A percentile compares a stretch with the other conserved stretches of the same genome.
These are phyloP conservation scores for Suillus luteus DNA, from an alignment of 768 basidiomycete genomes.

Conservation along the genomic window DNA sequence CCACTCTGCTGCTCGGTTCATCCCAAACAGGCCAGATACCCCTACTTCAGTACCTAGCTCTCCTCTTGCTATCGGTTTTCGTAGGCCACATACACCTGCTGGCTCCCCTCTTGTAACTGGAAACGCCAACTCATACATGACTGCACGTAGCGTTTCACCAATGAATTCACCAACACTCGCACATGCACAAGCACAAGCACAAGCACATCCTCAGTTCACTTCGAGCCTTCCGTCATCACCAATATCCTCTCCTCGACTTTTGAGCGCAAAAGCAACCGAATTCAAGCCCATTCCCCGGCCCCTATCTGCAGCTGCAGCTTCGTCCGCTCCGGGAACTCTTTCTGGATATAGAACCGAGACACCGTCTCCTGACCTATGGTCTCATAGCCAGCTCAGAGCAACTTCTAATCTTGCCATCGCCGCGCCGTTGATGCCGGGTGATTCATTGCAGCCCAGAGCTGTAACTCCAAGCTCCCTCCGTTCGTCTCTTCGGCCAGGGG, in stretches of 20 bases:
- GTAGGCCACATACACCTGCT: conserved; percentile 77
- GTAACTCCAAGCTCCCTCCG: conserved; percentile 73
- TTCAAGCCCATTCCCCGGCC: conserved; percentile 86
- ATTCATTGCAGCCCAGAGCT: conserved; percentile 49
- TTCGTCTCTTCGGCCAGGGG: conserved; percentile 58
- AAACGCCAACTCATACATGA: conserved; percentile 56
- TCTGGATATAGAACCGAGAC: conserved; percentile 65
- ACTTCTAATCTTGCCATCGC: conserved; percentile 90
- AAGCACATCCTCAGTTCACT: conserved; percentile 63
- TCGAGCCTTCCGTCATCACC: conserved; percentile 85
- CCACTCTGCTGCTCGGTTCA: conserved; percentile 64
- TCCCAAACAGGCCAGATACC: conserved; percentile 69
- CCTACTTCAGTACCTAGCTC: conserved; percentile 76
- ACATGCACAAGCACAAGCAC: conserved; percentile 56
- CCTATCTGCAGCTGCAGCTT: conserved; percentile 66
- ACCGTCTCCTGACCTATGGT: conserved; percentile 90
- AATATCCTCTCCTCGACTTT: conserved; percentile 77
- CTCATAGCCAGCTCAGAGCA: conserved; percentile 66
- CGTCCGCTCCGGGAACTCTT: conserved; percentile 56
- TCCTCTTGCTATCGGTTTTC: conserved; percentile 72
- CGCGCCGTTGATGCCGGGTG: conserved; percentile 82
- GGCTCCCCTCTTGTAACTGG: conserved; percentile 74
- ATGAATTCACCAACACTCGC: conserved; percentile 68
- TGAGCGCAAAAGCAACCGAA: conserved; percentile 89
- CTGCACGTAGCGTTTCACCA: conserved; percentile 53